These are phyloP conservation scores for Fusarium fujikuroi DNA, from an alignment of 2,329 filamentous ascomycete genomes.

Conservation along the genomic window DNA sequence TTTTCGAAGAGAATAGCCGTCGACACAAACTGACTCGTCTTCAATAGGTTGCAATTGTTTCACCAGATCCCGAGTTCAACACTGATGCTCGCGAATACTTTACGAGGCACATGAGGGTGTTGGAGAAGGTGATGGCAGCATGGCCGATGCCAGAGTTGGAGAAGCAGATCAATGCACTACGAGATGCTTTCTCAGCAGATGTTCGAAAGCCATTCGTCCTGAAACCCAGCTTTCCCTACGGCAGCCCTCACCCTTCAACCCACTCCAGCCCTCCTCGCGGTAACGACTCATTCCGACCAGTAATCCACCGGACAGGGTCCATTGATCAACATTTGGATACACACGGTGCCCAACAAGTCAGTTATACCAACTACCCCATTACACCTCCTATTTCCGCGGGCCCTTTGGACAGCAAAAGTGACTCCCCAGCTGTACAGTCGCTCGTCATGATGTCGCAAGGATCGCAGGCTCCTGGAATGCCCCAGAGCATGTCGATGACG, in stretches of 20 bases:
- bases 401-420: constrained; percentile 78
- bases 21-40: not conserved
- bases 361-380: constrained; percentile 76
- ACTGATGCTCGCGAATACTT: constrained; percentile 89
- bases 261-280: constrained; percentile 71
- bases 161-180: constrained; percentile 86
- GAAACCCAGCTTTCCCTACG: constrained; percentile 87
- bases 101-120: constrained; percentile 90
- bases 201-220: constrained; percentile 86
- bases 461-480: constrained; percentile 63
- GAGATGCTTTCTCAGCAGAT: constrained; percentile 92
- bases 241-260: constrained; percentile 75
- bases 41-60: constrained; percentile 85
- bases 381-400: constrained; percentile 82
- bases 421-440: constrained; percentile 78
- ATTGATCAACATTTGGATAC: constrained; percentile 66
- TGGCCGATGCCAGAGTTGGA: constrained; percentile 94
- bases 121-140: constrained; percentile 83
- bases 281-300: constrained; percentile 60
- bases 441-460: constrained; percentile 76
- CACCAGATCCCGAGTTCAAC: constrained; percentile 89
- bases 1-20: not conserved
- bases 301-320: constrained; percentile 58
- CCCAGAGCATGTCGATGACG: constrained; percentile 67
- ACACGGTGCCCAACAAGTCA: constrained; percentile 68